Conservation (phyloP, 73 alveolate genomes). For the Symbiodinium natans region DNA sequence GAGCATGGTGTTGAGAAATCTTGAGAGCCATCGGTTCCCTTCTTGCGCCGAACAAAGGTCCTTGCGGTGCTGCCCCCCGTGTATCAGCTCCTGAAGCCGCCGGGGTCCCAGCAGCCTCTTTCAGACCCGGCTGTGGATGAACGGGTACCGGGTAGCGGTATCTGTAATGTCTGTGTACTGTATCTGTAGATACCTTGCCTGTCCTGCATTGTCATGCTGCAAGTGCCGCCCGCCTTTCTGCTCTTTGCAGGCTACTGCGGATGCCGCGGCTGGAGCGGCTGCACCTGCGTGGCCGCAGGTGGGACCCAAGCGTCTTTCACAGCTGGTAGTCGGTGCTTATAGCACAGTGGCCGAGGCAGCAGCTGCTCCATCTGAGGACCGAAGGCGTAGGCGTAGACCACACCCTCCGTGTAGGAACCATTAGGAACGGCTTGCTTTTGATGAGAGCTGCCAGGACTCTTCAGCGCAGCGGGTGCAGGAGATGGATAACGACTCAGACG, state of each 20-base stretch:
- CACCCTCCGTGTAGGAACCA: too few species aligned
- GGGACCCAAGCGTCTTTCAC: too few species aligned
- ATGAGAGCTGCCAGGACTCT: slow-evolving; percentile 6
- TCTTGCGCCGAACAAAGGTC: too few species aligned
- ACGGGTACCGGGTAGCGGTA: too few species aligned
- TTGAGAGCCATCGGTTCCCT: too few species aligned
- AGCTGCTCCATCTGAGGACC: background rate
- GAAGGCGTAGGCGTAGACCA: too few species aligned
- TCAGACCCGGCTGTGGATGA: background rate
- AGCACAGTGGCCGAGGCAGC: background rate
- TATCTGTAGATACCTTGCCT: too few species aligned
- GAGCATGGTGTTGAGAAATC: background rate
- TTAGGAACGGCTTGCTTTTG: too few species aligned
- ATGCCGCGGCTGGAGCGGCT: slow-evolving; percentile 12
- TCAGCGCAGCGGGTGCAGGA: slow-evolving; percentile 4
- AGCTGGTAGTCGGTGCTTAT: too few species aligned
- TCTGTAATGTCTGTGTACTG: too few species aligned
- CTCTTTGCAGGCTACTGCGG: background rate
- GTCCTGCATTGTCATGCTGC: too few species aligned
- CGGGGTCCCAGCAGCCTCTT: background rate
- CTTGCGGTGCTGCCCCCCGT: background rate
- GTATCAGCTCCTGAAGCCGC: slow-evolving; percentile 1
- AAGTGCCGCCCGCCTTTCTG: too few species aligned
- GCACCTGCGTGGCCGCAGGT: slow-evolving; percentile 14
- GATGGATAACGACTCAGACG: background rate